These are phyloP conservation scores for Trichoderma gracile DNA, from an alignment of 2,329 filamentous ascomycete genomes.

Conservation along the genomic window DNA sequence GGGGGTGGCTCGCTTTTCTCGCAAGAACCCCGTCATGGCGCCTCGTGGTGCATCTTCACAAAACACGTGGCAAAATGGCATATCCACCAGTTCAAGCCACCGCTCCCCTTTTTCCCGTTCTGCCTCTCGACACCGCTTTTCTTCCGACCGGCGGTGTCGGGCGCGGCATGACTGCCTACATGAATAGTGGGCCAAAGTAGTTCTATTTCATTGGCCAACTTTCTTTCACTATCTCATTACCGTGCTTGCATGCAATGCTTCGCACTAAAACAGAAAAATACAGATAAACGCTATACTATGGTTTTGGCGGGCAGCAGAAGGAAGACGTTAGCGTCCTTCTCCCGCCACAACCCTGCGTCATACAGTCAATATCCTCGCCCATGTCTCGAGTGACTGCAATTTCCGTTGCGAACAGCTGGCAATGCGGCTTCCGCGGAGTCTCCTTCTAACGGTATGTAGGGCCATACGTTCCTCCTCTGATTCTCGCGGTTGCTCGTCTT, in stretches of 20 bases:
- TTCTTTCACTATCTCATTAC: background rate
- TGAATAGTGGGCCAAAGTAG: background rate
- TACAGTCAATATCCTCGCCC: background rate
- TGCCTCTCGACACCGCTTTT: background rate
- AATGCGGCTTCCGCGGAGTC: background rate
- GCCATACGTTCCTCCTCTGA: too few species aligned
- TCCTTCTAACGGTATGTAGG: background rate
- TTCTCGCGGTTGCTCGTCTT: too few species aligned
- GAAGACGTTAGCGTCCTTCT: background rate
- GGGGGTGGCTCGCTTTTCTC: conserved; percentile 3
- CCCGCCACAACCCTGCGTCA: conserved; percentile 3
- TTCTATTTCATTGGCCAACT: background rate
- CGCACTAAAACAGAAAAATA: background rate
- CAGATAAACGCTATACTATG: background rate
- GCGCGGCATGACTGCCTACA: background rate
- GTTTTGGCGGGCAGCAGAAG: background rate
- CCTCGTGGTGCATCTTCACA: conserved; percentile 31
- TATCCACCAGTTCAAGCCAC: conserved; percentile 26
- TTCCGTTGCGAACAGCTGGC: background rate
- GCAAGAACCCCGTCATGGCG: background rate
- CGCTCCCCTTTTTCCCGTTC: background rate
- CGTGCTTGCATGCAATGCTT: background rate
- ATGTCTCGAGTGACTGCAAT: background rate
- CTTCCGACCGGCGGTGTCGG: background rate
- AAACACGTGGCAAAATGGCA: conserved; percentile 36